These are phyloP conservation scores for Jacaranda mimosifolia DNA, from an alignment of 257 asterid species.

Conservation along the genomic window DNA sequence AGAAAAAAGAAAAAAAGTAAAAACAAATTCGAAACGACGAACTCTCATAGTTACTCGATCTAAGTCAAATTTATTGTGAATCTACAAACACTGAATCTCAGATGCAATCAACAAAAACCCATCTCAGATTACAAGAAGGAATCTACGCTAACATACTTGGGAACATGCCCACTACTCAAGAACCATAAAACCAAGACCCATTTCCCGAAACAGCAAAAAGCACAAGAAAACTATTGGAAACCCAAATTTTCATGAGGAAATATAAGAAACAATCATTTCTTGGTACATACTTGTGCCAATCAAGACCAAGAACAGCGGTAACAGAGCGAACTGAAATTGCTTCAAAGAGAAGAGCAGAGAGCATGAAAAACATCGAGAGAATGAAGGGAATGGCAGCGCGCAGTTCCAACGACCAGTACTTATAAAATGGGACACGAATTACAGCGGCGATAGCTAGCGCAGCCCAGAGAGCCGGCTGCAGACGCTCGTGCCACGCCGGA, in stretches of 20 bases:
- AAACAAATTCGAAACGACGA: background rate
- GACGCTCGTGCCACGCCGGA: conserved; percentile 85
- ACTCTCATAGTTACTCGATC: conserved; percentile 13
- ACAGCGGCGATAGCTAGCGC: conserved; percentile 69
- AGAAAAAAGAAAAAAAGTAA: background rate
- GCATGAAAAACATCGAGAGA: conserved; percentile 74
- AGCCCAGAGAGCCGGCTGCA: conserved; percentile 88
- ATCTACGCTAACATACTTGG: conserved; percentile 13
- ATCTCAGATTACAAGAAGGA: conserved; percentile 30
- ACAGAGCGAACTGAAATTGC: conserved; percentile 91
- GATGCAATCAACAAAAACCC: conserved; percentile 36
- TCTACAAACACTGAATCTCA: conserved; percentile 26
- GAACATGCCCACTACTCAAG: conserved; percentile 14
- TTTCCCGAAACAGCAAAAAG: conserved; percentile 3
- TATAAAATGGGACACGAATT: conserved; percentile 78
- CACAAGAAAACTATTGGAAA: background rate
- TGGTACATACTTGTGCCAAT: conserved; percentile 86
- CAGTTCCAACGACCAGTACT: conserved; percentile 88
- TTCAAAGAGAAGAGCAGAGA: conserved; percentile 84
- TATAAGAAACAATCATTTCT: background rate
- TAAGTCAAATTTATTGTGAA: conserved; percentile 15
- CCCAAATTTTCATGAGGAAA: background rate
- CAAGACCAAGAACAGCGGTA: conserved; percentile 95
- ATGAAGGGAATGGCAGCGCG: conserved; percentile 85
- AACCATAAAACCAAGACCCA: conserved; percentile 10